A percentile compares a stretch with the other conserved stretches of the same genome.
Conservation (phyloP, 139 green algal species). For the Yamagishiella unicocca region DNA sequence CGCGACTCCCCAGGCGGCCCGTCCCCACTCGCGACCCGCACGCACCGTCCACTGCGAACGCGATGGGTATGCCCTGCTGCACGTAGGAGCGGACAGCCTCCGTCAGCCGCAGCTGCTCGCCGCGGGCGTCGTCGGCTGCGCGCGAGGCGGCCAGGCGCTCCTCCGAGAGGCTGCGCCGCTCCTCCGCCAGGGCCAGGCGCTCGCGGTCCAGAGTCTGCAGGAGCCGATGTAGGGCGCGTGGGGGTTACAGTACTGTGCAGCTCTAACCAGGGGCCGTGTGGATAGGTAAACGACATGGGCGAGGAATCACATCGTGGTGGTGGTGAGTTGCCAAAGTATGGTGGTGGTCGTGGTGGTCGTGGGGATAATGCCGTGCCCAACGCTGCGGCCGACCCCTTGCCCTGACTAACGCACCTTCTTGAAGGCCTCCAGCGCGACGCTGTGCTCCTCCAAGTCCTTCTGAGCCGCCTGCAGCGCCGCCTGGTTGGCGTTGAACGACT, state of each 20-base stretch:
- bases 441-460: constrained; percentile 51
- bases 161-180: constrained; percentile 53
- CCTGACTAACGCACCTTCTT: constrained; percentile 53
- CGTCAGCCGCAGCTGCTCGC: constrained; percentile 46
- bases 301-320: no score
- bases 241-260: no score
- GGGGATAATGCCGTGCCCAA: no score
- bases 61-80: constrained; percentile 59
- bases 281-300: no score
- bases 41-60: constrained; percentile 55
- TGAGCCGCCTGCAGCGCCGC: neutral
- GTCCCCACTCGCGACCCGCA: no score
- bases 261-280: no score
- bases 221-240: neutral
- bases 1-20: no score
- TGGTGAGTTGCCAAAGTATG: no score
- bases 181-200: constrained; percentile 49
- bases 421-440: neutral
- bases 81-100: constrained; percentile 56
- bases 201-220: constrained; percentile 56
- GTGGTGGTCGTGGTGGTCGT: no score
- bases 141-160: constrained; percentile 53
- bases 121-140: constrained; percentile 36
- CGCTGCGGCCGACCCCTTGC: no score
- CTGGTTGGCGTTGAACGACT: neutral